A percentile compares a stretch with the other conserved stretches of the same genome.
phyloP scores from a whole-genome alignment of 768 basidiomycete species.

The Psilocybe subaeruginosa region DNA sequence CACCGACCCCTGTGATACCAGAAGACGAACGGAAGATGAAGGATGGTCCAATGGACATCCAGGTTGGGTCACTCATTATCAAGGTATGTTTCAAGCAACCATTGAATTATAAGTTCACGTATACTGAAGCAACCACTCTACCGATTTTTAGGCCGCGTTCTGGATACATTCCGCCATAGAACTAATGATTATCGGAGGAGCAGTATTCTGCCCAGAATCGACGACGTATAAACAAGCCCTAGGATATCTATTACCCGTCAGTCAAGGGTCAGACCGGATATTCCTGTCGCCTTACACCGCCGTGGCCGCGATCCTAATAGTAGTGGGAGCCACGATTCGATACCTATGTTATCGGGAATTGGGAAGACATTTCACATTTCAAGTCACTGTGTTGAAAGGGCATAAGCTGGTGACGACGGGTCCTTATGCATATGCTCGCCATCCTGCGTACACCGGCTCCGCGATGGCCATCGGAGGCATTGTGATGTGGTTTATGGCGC shows the following conservation, averaged over 20 bases:
- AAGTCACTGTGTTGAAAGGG: slow-evolving; percentile 30
- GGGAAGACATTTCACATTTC: slow-evolving; percentile 42
- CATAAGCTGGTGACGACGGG: slow-evolving; percentile 32
- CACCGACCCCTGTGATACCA: neutral
- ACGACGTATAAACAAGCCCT: neutral
- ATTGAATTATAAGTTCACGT: neutral
- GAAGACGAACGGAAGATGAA: neutral
- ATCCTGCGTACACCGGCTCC: slow-evolving; percentile 31
- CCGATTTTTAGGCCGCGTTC: neutral
- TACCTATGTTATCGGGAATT: slow-evolving; percentile 37
- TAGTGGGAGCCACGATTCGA: slow-evolving; percentile 25
- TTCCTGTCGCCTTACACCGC: neutral
- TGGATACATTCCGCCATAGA: neutral
- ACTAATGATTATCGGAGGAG: neutral
- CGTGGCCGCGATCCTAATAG: neutral
- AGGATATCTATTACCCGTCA: neutral
- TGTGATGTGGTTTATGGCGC: slow-evolving; percentile 1
- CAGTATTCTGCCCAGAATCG: neutral
- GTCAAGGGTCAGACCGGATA: neutral
- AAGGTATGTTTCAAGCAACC: neutral
- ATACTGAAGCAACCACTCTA: neutral
- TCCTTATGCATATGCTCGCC: slow-evolving; percentile 35
- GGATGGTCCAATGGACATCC: neutral
- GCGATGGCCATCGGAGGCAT: neutral
- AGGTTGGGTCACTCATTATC: neutral